These are phyloP conservation scores for Aspergillus aculeatus DNA, from an alignment of 2,329 filamentous ascomycete genomes.

Conservation along the genomic window DNA sequence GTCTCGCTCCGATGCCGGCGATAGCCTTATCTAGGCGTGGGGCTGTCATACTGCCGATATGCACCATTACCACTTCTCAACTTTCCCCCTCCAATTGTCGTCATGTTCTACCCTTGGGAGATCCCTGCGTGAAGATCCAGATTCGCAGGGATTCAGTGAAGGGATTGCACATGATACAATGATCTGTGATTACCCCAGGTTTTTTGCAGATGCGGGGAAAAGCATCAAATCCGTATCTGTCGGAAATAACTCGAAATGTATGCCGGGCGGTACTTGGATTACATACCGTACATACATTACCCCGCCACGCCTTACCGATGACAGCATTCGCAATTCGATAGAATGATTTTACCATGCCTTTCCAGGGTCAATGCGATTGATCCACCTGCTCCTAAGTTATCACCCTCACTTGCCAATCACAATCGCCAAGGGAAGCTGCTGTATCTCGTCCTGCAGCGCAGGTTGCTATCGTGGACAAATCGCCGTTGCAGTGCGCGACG, in stretches of 20 bases:
- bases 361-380: not conserved
- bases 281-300: not conserved
- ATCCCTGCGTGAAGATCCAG: not conserved
- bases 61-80: not conserved
- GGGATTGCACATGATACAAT: not conserved
- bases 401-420: not conserved
- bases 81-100: not conserved
- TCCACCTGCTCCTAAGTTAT: too few species aligned
- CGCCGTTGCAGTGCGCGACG: not conserved
- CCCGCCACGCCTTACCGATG: slow-evolving; percentile 25
- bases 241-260: not conserved
- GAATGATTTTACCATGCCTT: not conserved
- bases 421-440: not conserved
- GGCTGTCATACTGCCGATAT: slow-evolving; percentile 7
- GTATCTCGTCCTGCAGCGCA: not conserved
- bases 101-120: not conserved
- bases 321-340: slow-evolving; percentile 11
- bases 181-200: not conserved
- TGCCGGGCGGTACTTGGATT: not conserved
- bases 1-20: slow-evolving; percentile 32
- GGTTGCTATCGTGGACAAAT: not conserved
- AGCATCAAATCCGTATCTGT: not conserved
- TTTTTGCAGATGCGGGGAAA: not conserved
- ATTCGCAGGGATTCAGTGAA: not conserved
- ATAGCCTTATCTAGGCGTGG: slow-evolving; percentile 38